A percentile compares a stretch with the other conserved stretches of the same genome.
phyloP scores from a whole-genome alignment of 768 basidiomycete species.

The Lanmaoa pseudosensibilis region DNA sequence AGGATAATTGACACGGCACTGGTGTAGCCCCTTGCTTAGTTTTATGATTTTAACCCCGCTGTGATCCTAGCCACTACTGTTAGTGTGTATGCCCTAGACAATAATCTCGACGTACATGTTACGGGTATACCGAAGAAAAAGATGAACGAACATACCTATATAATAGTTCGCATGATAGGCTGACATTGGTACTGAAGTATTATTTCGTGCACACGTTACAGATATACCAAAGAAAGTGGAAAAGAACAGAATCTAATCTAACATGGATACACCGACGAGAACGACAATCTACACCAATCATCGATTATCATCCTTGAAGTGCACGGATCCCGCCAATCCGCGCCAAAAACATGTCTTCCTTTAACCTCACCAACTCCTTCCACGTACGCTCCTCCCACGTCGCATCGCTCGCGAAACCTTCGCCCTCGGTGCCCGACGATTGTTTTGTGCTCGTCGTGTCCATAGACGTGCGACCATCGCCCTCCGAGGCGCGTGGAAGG shows the following conservation, averaged over 20 bases:
- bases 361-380: constrained; percentile 71
- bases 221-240: background rate
- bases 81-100: too few relatives aligned
- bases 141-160: too few relatives aligned
- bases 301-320: background rate
- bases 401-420: constrained; percentile 58
- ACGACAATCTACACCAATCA: background rate
- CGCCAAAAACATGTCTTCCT: constrained; percentile 88
- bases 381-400: constrained; percentile 88
- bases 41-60: too few relatives aligned
- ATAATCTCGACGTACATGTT: too few relatives aligned
- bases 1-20: too few relatives aligned
- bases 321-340: constrained; percentile 56
- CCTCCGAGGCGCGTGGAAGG: background rate
- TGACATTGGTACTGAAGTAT: background rate
- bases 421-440: constrained; percentile 27
- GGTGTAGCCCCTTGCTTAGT: too few relatives aligned
- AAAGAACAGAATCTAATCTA: background rate
- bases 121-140: too few relatives aligned
- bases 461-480: constrained; percentile 13
- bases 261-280: background rate
- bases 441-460: constrained; percentile 27
- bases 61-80: too few relatives aligned
- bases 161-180: too few relatives aligned
- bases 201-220: background rate